Conservation (phyloP, 2,329 filamentous ascomycete species). For the Phyllosticta capitalensis region DNA sequence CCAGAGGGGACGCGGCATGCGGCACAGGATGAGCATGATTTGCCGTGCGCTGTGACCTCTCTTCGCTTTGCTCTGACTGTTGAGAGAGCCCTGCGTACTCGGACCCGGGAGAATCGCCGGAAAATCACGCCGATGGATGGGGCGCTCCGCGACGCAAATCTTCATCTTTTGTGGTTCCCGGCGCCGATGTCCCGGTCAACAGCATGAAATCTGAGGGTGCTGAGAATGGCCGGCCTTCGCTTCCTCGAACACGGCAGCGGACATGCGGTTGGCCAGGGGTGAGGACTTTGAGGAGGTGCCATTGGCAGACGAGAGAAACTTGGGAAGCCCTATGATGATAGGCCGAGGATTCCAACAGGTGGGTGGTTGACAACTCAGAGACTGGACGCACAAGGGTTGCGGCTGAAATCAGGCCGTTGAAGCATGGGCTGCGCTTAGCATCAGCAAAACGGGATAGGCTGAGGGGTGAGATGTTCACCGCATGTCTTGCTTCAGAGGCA, state of each 20-base stretch:
- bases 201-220: neutral
- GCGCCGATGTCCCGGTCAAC: neutral
- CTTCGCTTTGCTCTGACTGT: constrained; percentile 4
- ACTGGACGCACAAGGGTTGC: neutral
- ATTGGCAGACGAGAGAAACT: neutral
- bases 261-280: neutral
- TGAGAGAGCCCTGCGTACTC: constrained; percentile 1
- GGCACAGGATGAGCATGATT: neutral
- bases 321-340: neutral
- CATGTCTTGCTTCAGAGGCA: constrained; percentile 3
- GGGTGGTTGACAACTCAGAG: neutral
- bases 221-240: neutral
- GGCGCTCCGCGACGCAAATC: constrained; percentile 8
- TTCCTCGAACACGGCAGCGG: neutral
- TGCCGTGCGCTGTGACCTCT: neutral
- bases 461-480: constrained; percentile 11
- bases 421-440: neutral
- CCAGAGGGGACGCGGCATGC: neutral
- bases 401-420: neutral
- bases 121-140: constrained; percentile 12
- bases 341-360: constrained; percentile 6
- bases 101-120: constrained; percentile 11
- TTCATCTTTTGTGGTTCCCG: constrained; percentile 3
- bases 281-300: neutral
- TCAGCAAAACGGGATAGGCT: neutral